Evolutionary conservation across 306 rosid genomes (phyloP).

Genomic region (Glycine latifolia): DNA sequence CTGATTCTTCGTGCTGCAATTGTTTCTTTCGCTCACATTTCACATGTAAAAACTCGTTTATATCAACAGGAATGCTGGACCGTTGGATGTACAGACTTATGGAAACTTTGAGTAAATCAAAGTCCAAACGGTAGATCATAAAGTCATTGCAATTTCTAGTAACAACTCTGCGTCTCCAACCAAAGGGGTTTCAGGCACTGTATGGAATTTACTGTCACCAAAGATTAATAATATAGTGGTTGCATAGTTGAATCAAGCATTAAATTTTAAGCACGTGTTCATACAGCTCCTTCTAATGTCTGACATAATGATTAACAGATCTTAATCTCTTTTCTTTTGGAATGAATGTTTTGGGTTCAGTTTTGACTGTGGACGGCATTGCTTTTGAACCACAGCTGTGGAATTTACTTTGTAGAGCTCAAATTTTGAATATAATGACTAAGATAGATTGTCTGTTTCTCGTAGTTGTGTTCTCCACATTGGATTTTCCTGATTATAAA

Average conservation of each 20-base stretch:
- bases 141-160: conserved; percentile 33
- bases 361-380: not conserved
- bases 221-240: conserved; percentile 28
- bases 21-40: conserved; percentile 7
- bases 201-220: conserved; percentile 33
- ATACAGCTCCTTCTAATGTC: conserved; percentile 38
- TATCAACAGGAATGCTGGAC: conserved; percentile 83
- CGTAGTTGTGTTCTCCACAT: not conserved
- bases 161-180: conserved; percentile 17
- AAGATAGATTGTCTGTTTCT: conserved; percentile 27
- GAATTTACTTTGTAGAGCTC: conserved; percentile 5
- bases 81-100: conserved; percentile 92
- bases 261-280: conserved; percentile 18
- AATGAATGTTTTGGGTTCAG: conserved; percentile 36
- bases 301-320: conserved; percentile 37
- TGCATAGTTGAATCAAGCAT: conserved; percentile 27
- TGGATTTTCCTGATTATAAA: not conserved
- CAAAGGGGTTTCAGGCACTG: conserved; percentile 38
- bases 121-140: conserved; percentile 56
- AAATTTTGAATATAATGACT: conserved; percentile 42
- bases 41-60: conserved; percentile 23
- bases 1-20: not conserved
- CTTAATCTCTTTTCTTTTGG: conserved; percentile 36
- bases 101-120: conserved; percentile 77
- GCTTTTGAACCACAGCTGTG: conserved; percentile 9